These are phyloP conservation scores for Dothideomycetes sp. DNA, from an alignment of 2,329 filamentous ascomycete genomes.

Conservation along the genomic window DNA sequence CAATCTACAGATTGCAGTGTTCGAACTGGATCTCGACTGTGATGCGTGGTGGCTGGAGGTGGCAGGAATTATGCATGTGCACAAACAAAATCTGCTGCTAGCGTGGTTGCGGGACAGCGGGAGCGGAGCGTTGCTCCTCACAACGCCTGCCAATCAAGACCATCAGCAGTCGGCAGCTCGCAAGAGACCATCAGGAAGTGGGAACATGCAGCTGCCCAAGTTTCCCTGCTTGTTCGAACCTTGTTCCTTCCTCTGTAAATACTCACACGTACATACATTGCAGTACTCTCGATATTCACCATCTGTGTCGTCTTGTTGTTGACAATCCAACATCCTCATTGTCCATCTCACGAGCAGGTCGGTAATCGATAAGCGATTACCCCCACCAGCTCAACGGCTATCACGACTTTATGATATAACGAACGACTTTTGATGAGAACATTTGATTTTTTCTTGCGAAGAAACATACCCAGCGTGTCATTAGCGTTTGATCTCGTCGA, in stretches of 20 bases:
- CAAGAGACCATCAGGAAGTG: constrained; percentile 5
- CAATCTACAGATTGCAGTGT: too few species aligned
- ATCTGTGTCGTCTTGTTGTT: too few species aligned
- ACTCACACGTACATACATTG: constrained; percentile 5
- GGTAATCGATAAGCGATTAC: constrained; percentile 10
- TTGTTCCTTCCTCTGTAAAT: constrained; percentile 2
- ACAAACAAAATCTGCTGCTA: background rate
- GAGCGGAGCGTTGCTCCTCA: constrained; percentile 4
- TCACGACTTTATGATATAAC: constrained; percentile 9
- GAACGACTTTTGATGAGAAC: too few species aligned
- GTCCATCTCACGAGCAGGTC: constrained; percentile 5
- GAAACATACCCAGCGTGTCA: too few species aligned
- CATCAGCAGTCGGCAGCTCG: background rate
- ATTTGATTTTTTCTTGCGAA: too few species aligned
- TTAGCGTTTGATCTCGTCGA: too few species aligned
- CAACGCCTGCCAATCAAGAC: constrained; percentile 11
- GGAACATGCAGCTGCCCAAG: constrained; percentile 8
- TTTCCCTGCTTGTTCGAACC: constrained; percentile 2
- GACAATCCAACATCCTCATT: background rate
- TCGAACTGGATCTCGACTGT: too few species aligned
- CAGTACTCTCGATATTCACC: too few species aligned
- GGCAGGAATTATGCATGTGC: constrained; percentile 3
- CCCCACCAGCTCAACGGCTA: constrained; percentile 1
- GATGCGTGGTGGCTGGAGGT: background rate
- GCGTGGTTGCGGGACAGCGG: background rate